Conservation (phyloP, 192 early-diverging fungal species). For the Linnemannia exigua region DNA sequence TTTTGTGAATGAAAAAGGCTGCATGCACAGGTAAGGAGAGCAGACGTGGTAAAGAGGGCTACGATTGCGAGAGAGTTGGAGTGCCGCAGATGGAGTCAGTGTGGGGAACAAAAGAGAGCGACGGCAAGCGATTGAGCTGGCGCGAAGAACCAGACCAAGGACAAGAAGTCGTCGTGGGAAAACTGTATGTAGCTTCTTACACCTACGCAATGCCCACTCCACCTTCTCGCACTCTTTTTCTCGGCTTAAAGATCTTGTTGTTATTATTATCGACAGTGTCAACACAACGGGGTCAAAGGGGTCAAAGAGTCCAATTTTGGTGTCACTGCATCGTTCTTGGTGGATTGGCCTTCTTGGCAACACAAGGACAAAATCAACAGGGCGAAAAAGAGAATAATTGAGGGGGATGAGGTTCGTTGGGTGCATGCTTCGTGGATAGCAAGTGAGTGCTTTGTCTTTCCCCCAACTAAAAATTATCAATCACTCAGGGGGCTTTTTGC, state of each 20-base stretch:
- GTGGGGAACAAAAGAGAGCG: too few relatives aligned
- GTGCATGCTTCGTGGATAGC: background rate
- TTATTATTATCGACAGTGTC: background rate
- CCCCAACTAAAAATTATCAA: constrained; percentile 7
- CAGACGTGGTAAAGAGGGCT: too few relatives aligned
- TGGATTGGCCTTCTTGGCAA: too few relatives aligned
- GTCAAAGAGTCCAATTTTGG: too few relatives aligned
- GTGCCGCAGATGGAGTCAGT: too few relatives aligned
- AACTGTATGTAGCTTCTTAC: background rate
- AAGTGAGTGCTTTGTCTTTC: background rate
- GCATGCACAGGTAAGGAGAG: too few relatives aligned
- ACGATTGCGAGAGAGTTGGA: too few relatives aligned
- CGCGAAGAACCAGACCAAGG: too few relatives aligned
- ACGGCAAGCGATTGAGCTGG: too few relatives aligned
- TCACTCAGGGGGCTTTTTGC: background rate
- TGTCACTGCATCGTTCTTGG: too few relatives aligned
- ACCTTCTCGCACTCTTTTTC: background rate
- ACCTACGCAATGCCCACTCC: background rate
- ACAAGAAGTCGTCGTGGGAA: background rate
- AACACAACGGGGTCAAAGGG: background rate
- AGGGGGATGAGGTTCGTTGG: background rate
- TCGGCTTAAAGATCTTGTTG: background rate
- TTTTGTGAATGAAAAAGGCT: too few relatives aligned
- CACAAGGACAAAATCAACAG: background rate
- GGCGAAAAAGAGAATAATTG: too few relatives aligned